Base-by-base conservation (phyloP, 2,329 filamentous ascomycete species). In the Calonectria henricotiae region DNA sequence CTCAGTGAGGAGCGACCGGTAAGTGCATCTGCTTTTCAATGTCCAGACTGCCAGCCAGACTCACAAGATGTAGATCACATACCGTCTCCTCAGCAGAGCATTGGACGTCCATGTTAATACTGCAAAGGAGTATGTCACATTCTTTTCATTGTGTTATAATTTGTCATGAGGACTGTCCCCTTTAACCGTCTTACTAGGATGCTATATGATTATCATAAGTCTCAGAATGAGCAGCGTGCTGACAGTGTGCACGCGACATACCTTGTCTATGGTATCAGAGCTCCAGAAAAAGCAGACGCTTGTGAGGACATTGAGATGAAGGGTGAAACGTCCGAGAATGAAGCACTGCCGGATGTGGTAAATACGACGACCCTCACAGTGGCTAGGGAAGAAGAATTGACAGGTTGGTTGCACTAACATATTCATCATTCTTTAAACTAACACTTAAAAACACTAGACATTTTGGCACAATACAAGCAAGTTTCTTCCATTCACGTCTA, bases 171-270 rank as follows among this genome's bases (percentile, higher is more conserved):
- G 17, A 15, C 3, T 73, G 12, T 79, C n/a, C 63, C 67, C 74
- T 13, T 74, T 69, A 63, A 23, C 23, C 1, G 4, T 0, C n/a
- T 61, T 0, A 35, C 12, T 63, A 97, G 94, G 77, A 96, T 98
- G 89, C 90, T 98, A 4, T 97, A 92, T 82, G 95, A 97, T 37
- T 98, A 97, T 75, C 90, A 98, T 81, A 87, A 88, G 72, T 89
- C 87, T 67, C 93, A 97, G 92, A 81, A 97, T 96, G 89, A 90
- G 95, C 17, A 97, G 90, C 82, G 93, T 71, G 87, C 93, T 0
- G 89, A 90, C 25, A 92, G 90, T 30, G 86, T 98, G n/a, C 90
- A 97, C 83, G 96, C 96, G 51, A 98, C 95, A n/a, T 99, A 98
- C 82, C 85, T 98, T 60, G 80, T 99, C 54, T 93, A 91, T 62